A percentile compares a stretch with the other conserved stretches of the same genome.
phyloP scores from a whole-genome alignment of 2,329 filamentous ascomycete genomes.

The Penicillium paneum region DNA sequence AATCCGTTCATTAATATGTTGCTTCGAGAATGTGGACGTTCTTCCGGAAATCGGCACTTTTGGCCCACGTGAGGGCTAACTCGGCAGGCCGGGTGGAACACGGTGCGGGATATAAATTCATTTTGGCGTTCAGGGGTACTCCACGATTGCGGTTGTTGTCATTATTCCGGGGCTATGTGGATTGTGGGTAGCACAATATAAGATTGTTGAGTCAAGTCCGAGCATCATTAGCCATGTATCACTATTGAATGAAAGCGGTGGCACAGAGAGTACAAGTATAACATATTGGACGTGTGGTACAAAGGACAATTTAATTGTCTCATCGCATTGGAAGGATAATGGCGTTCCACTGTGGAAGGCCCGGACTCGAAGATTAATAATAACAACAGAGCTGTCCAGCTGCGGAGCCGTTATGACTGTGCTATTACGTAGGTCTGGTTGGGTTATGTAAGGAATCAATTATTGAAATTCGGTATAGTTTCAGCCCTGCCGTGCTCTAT shows the following conservation, averaged over 20 bases:
- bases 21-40: background rate
- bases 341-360: background rate
- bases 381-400: background rate
- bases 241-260: background rate
- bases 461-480: background rate
- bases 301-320: background rate
- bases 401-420: constrained; percentile 1
- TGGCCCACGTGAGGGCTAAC: background rate
- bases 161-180: background rate
- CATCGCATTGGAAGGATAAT: background rate
- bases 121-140: background rate
- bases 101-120: background rate
- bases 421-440: background rate
- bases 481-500: background rate
- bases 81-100: constrained; percentile 5
- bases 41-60: constrained; percentile 8
- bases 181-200: background rate
- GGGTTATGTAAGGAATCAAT: background rate
- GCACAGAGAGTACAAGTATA: background rate
- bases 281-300: background rate
- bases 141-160: background rate
- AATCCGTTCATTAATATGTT: background rate
- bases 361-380: constrained; percentile 1
- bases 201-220: background rate
- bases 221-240: background rate